Evolutionary conservation across 2,329 filamentous ascomycete genomes (phyloP).

Genomic region (Ceratocystis alfenasii): DNA sequence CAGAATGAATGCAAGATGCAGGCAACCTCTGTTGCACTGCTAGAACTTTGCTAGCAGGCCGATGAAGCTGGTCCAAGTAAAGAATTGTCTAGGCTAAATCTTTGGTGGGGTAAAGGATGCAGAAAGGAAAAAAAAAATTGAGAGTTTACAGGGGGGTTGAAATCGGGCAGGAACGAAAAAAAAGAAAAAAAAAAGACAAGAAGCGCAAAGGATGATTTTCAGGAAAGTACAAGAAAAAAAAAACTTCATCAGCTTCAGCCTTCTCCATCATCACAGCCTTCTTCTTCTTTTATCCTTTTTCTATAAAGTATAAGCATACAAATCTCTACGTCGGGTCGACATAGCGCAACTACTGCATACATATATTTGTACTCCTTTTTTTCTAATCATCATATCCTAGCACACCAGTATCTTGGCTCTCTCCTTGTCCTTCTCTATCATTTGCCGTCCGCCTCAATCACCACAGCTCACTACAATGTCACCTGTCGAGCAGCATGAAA

Average conservation of each 20-base stretch:
- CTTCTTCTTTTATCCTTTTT: neutral
- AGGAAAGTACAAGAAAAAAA: conserved; percentile 6
- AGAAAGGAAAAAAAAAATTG: neutral
- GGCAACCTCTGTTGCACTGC: too few relatives aligned
- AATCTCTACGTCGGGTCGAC: neutral
- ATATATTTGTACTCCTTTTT: neutral
- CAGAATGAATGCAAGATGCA: too few relatives aligned
- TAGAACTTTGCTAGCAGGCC: too few relatives aligned
- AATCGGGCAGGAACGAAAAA: neutral
- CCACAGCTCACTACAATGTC: conserved; percentile 14
- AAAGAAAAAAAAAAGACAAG: conserved; percentile 5
- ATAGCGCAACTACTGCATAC: neutral
- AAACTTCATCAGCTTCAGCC: neutral
- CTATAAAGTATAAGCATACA: neutral
- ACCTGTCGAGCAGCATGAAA: conserved; percentile 14
- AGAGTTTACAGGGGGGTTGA: conserved; percentile 1
- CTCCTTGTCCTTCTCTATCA: neutral
- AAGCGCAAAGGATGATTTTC: neutral
- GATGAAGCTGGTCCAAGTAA: too few relatives aligned
- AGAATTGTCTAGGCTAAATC: neutral
- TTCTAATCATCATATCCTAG: neutral
- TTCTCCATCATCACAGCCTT: neutral
- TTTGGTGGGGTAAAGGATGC: neutral
- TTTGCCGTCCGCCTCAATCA: neutral
- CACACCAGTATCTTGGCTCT: neutral